phyloP scores from a whole-genome alignment of 805 yeast genomes.

The Starmera pachycereana region DNA sequence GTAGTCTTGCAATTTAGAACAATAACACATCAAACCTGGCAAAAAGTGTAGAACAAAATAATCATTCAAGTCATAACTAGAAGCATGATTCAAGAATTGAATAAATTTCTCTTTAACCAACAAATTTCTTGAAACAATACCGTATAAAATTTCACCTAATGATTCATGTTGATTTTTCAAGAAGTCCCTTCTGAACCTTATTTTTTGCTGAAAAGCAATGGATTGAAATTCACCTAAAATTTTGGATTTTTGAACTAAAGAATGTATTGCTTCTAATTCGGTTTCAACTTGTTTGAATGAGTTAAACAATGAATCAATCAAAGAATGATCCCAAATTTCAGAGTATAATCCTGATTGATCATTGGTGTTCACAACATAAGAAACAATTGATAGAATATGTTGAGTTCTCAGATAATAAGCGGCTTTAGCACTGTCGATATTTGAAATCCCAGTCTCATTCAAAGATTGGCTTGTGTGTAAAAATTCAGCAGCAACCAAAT shows the following conservation, averaged over 20 bases:
- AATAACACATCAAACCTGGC: conserved; percentile 43
- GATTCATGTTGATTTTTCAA: conserved; percentile 60
- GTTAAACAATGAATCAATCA: conserved; percentile 35
- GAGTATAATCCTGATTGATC: conserved; percentile 17
- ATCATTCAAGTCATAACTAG: conserved; percentile 48
- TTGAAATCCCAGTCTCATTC: conserved; percentile 30
- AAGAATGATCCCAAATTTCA: conserved; percentile 9
- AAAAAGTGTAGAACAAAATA: conserved; percentile 51
- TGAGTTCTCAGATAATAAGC: conserved; percentile 61
- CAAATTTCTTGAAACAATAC: conserved; percentile 31
- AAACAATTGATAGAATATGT: conserved; percentile 59
- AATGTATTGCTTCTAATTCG: conserved; percentile 44
- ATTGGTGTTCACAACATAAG: conserved; percentile 25
- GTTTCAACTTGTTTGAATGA: conserved; percentile 52
- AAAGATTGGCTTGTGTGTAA: conserved; percentile 36
- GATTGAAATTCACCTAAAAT: conserved; percentile 41
- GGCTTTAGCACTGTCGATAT: conserved; percentile 54
- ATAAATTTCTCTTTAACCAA: conserved; percentile 26
- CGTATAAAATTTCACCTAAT: conserved; percentile 54
- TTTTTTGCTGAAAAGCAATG: conserved; percentile 33
- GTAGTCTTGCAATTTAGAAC: conserved; percentile 27
- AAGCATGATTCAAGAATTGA: conserved; percentile 34
- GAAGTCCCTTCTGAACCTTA: conserved; percentile 51
- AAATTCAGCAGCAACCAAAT: conserved; percentile 61
- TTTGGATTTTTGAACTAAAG: conserved; percentile 38